Conservation (phyloP, 164 flowering plant species). For the Chloranthus sessilifolius region DNA sequence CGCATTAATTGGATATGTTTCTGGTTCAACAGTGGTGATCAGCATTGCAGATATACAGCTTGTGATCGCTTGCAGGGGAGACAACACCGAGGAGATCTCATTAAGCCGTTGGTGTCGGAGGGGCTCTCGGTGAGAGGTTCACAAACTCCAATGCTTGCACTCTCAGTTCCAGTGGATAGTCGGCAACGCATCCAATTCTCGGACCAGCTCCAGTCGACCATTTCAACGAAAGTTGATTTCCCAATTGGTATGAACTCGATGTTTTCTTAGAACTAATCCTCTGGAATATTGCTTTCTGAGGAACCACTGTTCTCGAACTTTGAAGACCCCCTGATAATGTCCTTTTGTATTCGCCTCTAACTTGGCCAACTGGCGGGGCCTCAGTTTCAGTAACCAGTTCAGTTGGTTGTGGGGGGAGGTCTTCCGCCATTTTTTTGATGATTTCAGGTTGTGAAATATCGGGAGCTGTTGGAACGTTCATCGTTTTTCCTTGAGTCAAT, state of each 20-base stretch:
- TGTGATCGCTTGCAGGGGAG: too few relatives aligned
- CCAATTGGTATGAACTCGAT: constrained; percentile 59
- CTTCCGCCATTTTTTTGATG: too few relatives aligned
- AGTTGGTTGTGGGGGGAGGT: constrained; percentile 16
- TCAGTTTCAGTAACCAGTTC: constrained; percentile 3
- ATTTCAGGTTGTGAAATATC: constrained; percentile 15
- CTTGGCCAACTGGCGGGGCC: background rate
- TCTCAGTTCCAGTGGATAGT: constrained; percentile 71
- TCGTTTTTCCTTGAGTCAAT: constrained; percentile 1
- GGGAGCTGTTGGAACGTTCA: constrained; percentile 10
- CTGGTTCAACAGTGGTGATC: too few relatives aligned
- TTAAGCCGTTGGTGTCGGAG: too few relatives aligned
- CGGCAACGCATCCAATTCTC: constrained; percentile 81
- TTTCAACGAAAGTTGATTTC: constrained; percentile 55
- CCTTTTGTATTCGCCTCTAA: constrained; percentile 34
- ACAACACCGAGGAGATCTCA: too few relatives aligned
- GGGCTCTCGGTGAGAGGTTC: constrained; percentile 54
- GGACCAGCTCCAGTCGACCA: constrained; percentile 93
- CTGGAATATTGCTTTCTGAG: constrained; percentile 52
- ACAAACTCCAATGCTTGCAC: constrained; percentile 69
- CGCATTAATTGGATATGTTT: too few relatives aligned
- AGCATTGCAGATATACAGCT: too few relatives aligned
- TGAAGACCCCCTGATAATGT: constrained; percentile 79
- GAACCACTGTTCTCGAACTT: constrained; percentile 64
- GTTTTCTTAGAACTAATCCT: constrained; percentile 80